These are phyloP conservation scores for Stemphylium lycopersici DNA, from an alignment of 2,329 filamentous ascomycete species.

Conservation along the genomic window DNA sequence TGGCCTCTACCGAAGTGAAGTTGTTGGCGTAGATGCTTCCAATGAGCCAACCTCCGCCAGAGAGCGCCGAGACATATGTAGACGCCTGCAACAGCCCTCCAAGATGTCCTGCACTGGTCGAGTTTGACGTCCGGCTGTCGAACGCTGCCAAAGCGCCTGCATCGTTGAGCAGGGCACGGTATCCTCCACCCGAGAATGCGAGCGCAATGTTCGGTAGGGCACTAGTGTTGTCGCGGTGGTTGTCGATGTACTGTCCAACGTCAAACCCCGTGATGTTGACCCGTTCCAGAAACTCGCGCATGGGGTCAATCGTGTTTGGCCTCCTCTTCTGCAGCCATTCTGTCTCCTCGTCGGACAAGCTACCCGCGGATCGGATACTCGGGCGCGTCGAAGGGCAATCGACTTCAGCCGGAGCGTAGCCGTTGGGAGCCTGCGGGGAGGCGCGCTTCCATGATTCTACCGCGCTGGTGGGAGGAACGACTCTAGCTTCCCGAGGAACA, in stretches of 20 bases:
- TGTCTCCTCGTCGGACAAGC: conserved; percentile 71
- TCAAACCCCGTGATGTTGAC: conserved; percentile 81
- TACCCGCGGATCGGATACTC: conserved; percentile 66
- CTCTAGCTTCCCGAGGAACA: conserved; percentile 27
- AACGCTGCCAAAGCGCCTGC: conserved; percentile 81
- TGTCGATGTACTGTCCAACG: conserved; percentile 72
- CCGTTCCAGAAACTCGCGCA: conserved; percentile 73
- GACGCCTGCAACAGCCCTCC: conserved; percentile 81
- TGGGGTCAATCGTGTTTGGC: conserved; percentile 74
- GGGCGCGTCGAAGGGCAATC: conserved; percentile 74
- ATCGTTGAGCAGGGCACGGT: conserved; percentile 83
- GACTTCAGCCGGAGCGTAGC: conserved; percentile 73
- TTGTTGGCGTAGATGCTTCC: conserved; percentile 81
- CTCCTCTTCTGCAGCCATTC: conserved; percentile 76
- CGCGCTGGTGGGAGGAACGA: conserved; percentile 21
- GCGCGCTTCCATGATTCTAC: conserved; percentile 48
- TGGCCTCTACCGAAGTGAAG: conserved; percentile 70
- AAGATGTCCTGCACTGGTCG: conserved; percentile 69
- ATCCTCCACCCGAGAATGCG: conserved; percentile 83
- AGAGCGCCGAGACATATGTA: conserved; percentile 81
- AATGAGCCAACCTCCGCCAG: conserved; percentile 83
- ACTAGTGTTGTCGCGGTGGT: conserved; percentile 60
- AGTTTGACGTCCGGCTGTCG: conserved; percentile 71
- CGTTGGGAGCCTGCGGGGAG: conserved; percentile 64
- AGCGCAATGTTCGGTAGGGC: conserved; percentile 73